Percentiles rank a stretch among this genome's conserved stretches.
phyloP scores from a whole-genome alignment of 1,284 basidiomycete species.

The Ceraceosorus guamensis region DNA sequence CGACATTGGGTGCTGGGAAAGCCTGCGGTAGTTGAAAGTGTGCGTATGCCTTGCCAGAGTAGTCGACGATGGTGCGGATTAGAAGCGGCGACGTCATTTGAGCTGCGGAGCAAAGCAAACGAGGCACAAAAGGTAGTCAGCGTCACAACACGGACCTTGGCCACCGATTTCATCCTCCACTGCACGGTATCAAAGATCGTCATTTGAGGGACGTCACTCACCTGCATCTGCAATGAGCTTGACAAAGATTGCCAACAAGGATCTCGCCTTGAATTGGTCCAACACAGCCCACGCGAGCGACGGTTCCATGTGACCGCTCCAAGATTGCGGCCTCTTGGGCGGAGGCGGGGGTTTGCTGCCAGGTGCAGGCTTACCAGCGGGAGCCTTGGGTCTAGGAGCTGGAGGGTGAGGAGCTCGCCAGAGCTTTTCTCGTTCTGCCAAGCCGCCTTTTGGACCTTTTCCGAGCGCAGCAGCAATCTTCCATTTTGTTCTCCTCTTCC shows the following conservation, averaged over 20 bases:
- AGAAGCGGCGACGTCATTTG: constrained; percentile 42
- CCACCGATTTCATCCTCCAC: no score
- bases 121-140: neutral
- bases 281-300: constrained; percentile 69
- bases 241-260: constrained; percentile 71
- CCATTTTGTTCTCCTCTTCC: constrained; percentile 58
- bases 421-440: constrained; percentile 25
- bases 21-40: constrained; percentile 9
- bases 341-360: no score
- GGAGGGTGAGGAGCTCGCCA: constrained; percentile 30
- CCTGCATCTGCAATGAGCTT: constrained; percentile 50
- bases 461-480: constrained; percentile 22
- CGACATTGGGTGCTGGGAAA: constrained; percentile 18
- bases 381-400: neutral
- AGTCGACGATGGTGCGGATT: constrained; percentile 36
- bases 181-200: no score
- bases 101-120: constrained; percentile 3
- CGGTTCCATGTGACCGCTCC: constrained; percentile 49
- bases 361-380: constrained; percentile 2
- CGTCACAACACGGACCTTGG: no score
- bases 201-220: neutral
- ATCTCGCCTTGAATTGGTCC: constrained; percentile 71
- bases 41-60: constrained; percentile 21
- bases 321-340: neutral
- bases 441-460: neutral